Evolutionary conservation across 495 filamentous ascomycete species (phyloP), one percentile per base, ranked within the genome.

Genomic region (Penicillium egyptiacum): DNA sequence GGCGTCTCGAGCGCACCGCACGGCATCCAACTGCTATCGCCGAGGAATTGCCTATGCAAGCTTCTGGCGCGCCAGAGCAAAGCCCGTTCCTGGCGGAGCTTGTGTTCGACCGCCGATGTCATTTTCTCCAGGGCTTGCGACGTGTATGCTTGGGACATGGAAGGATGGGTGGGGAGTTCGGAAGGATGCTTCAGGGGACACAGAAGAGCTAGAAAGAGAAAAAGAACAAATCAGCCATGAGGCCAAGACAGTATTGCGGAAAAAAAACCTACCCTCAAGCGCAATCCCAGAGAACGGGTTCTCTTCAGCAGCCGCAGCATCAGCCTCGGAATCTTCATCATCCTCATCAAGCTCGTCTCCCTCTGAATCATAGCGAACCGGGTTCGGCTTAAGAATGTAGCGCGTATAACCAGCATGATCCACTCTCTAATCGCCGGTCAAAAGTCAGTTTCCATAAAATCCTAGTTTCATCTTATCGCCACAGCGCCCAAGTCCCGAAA

Each of bases 131-230:
- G 80, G 4, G 88, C 88, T 56, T 84, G 86, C 10, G 90, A 92
- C 2, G 77, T 87, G 72, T 95, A 98, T 1, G 92, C 83, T 63
- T 86, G 81, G 31, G 91, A 91, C 50, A 96, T 70, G 3, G 89
- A 88, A 58, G 92, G 92, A 66, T 99, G 94, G 37, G 74, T 80
- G 4, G 90, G 85, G 31, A 99, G 81, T 69, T 96, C 90, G 49
- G 91, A 88, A 22, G 91, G 88, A 53, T 91, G 81, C 52, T 91
- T 95, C 50, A 98, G 74, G 23, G 94, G 94, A 40, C 88, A 88
- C 12, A 99, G 83, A 40, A 97, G 81, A 50, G 89, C 93, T 96
- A 65, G 3, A 49, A 46, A 35, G 49, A 28, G 53, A 47, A 33
- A n/a, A 55, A 11, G 20, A 5, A 31, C 16, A 44, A 30, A 50